Base-by-base conservation (phyloP, 805 yeast genomes). In the Debaryomyces prosopidis region DNA sequence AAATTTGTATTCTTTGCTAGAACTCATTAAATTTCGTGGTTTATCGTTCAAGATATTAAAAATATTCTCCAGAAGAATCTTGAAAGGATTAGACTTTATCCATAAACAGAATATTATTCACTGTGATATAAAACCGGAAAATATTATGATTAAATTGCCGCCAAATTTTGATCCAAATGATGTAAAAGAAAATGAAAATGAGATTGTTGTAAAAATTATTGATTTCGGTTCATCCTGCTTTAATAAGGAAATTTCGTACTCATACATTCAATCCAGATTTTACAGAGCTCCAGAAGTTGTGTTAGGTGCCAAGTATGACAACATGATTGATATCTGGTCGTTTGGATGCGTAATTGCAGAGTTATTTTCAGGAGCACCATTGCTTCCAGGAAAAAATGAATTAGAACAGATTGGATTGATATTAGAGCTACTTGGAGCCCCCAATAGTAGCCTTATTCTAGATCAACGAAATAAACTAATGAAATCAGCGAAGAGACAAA, bases 61-160 rank as follows among this genome's bases (percentile, higher is more conserved):
- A 50, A 57, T 57, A 19, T 76, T 88, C 57, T 66, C 84, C 0
- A 59, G 52, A 35, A 88, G 87, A 48, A 66, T 87, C 3, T 63
- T 87, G 11, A 60, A 68, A 6, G 91, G 88, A 0, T 60, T 89
- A 36, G 62, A 72, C n/a, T 81, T 72, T 50, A 69, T 89, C 28
- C 90, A 85, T 53, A 51, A 65, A 0, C 58, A 71, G 20, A 69
- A 74, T 10, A 76, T 89, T 5, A 80, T 89, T 19, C 96, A 89
- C 59, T 89, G 96, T 55, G 96, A 89, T 60, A 68, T 89, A 45
- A 89, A 89, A 58, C 96, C 96, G 0, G 96, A 88, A 56, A 89
- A 89, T 62, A 70, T 89, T 31, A 81, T 88, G 83, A 63, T 86
- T 4, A 59, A 61, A 40, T 48, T 71, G 11, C 76, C 76, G 1